phyloP scores from a whole-genome alignment of 495 filamentous ascomycete genomes.

The Penicillium verhagenii region DNA sequence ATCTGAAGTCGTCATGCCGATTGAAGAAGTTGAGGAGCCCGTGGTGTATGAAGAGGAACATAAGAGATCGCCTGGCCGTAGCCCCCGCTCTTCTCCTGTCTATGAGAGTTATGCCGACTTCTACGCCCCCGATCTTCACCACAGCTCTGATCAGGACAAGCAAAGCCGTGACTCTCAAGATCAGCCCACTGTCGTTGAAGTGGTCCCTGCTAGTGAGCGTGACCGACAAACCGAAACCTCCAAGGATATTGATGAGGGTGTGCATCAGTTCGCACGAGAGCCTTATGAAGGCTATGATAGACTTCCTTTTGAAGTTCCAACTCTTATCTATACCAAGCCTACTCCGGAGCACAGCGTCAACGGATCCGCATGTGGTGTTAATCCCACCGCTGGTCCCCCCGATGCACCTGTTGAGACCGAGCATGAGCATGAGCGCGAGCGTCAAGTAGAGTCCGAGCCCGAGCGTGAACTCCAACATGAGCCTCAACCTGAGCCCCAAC shows the following conservation, averaged over 20 bases:
- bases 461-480: background rate
- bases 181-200: slow-evolving; percentile 36
- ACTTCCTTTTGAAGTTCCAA: slow-evolving; percentile 51
- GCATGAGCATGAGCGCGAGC: background rate
- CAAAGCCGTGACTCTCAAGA: slow-evolving; percentile 15
- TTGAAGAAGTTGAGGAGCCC: slow-evolving; percentile 12
- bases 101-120: slow-evolving; percentile 46
- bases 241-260: slow-evolving; percentile 3
- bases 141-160: slow-evolving; percentile 24
- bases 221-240: slow-evolving; percentile 2
- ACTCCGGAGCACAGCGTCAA: slow-evolving; percentile 48
- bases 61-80: slow-evolving; percentile 26
- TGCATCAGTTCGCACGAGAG: slow-evolving; percentile 22
- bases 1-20: slow-evolving; percentile 10
- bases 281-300: slow-evolving; percentile 24
- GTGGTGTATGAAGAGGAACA: slow-evolving; percentile 11
- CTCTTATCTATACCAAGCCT: slow-evolving; percentile 48
- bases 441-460: background rate
- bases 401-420: background rate
- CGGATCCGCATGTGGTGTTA: slow-evolving; percentile 37
- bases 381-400: slow-evolving; percentile 25
- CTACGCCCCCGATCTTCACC: slow-evolving; percentile 39
- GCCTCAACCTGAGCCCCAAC: background rate
- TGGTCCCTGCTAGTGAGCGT: slow-evolving; percentile 32
- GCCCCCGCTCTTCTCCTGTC: slow-evolving; percentile 27